These are phyloP conservation scores for Hymenoscyphus fructigenus DNA, from an alignment of 2,329 filamentous ascomycete genomes.

Conservation along the genomic window DNA sequence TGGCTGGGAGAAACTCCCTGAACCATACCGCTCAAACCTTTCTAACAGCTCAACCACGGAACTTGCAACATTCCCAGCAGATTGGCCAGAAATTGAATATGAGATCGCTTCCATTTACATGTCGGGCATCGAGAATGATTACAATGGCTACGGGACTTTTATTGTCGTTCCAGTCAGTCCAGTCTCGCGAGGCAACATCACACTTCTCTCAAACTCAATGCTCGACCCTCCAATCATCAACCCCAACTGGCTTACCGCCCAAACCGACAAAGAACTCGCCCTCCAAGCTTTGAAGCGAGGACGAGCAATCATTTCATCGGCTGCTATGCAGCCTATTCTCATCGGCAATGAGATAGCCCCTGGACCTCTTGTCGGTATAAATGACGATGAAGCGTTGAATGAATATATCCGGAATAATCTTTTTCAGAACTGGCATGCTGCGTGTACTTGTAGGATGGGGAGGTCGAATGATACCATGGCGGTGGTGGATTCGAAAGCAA, in stretches of 20 bases:
- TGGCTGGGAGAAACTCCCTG: constrained; percentile 21
- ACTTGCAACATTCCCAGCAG: constrained; percentile 7
- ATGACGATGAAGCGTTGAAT: constrained; percentile 21
- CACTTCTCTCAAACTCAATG: constrained; percentile 37
- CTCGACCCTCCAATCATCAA: constrained; percentile 40
- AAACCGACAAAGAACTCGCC: constrained; percentile 44
- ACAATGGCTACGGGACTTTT: background rate
- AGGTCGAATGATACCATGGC: constrained; percentile 39
- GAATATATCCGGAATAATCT: constrained; percentile 31
- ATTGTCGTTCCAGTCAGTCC: constrained; percentile 39
- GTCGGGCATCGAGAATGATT: background rate
- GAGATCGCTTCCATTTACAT: constrained; percentile 1
- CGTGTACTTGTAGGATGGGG: constrained; percentile 58
- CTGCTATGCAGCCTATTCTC: constrained; percentile 11
- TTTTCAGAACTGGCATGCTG: constrained; percentile 48
- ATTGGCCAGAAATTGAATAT: constrained; percentile 15
- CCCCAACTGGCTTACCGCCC: constrained; percentile 45
- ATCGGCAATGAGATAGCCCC: constrained; percentile 14
- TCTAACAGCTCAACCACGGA: background rate
- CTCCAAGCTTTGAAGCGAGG: constrained; percentile 44
- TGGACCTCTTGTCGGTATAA: constrained; percentile 1
- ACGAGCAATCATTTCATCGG: constrained; percentile 33
- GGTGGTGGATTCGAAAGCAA: constrained; percentile 25
- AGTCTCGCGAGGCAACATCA: constrained; percentile 44
- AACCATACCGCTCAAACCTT: background rate